Conservation (phyloP, 768 basidiomycete species). For the Tulasnella sp. region DNA sequence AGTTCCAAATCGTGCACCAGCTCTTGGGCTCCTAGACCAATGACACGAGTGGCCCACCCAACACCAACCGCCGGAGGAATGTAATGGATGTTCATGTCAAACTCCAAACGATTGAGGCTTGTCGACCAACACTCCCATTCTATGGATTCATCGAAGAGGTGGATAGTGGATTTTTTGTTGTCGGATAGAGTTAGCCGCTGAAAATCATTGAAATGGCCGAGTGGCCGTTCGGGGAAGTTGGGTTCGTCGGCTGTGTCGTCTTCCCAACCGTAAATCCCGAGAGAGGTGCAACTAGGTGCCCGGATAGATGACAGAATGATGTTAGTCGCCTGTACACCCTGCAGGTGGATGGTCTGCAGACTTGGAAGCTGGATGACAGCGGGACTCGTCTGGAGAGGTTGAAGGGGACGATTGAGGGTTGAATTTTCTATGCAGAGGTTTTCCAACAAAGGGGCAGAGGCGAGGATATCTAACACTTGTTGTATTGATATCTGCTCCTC, state of each 20-base stretch:
- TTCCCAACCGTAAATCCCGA: background rate
- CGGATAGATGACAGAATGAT: background rate
- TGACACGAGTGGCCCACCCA: background rate
- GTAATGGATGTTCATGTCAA: background rate
- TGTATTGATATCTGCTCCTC: background rate
- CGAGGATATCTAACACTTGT: background rate
- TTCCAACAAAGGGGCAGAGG: background rate
- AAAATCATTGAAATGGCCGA: background rate
- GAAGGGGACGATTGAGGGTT: background rate
- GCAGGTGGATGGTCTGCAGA: background rate
- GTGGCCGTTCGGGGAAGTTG: background rate
- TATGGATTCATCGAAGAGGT: background rate
- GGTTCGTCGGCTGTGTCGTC: background rate
- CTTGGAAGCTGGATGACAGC: background rate
- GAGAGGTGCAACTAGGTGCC: background rate
- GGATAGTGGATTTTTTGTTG: background rate
- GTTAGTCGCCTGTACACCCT: background rate
- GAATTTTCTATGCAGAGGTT: background rate
- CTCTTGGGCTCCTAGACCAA: background rate
- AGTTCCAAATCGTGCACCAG: background rate
- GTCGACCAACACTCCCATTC: background rate
- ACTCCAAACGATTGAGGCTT: background rate
- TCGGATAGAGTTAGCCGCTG: background rate
- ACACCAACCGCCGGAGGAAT: background rate
- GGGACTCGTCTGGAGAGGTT: background rate